These are phyloP conservation scores for Sparassis latifolia DNA, from an alignment of 1,284 basidiomycete genomes.

Conservation along the genomic window DNA sequence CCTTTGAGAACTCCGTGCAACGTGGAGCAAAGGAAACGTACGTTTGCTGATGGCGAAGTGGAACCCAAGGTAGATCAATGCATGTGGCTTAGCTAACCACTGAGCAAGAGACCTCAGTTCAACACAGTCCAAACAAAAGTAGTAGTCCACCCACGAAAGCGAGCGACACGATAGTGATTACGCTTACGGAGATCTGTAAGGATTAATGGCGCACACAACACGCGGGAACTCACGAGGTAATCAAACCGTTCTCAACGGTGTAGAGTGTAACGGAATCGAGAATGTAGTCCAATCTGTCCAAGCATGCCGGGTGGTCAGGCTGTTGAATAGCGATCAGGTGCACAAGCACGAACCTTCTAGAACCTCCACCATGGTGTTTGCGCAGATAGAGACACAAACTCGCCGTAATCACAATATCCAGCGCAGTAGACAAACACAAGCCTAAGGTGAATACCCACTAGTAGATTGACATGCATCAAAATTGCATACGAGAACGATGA, in stretches of 20 bases:
- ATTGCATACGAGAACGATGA: background rate
- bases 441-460: conserved; percentile 18
- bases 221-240: conserved; percentile 14
- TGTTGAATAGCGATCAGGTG: background rate
- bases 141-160: conserved; percentile 13
- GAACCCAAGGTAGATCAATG: conserved; percentile 18
- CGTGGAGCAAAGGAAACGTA: conserved; percentile 8
- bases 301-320: background rate
- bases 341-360: conserved; percentile 5
- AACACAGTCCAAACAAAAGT: conserved; percentile 5
- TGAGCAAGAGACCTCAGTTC: conserved; percentile 1
- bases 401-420: conserved; percentile 15
- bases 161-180: conserved; percentile 14
- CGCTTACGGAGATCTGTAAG: conserved; percentile 1
- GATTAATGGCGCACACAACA: too few species aligned
- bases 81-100: conserved; percentile 17
- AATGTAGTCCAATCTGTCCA: conserved; percentile 14
- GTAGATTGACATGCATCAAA: conserved; percentile 2
- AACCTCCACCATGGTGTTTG: conserved; percentile 8
- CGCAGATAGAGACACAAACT: conserved; percentile 13
- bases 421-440: conserved; percentile 10
- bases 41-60: conserved; percentile 20
- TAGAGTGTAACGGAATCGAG: conserved; percentile 17
- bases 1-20: conserved; percentile 6
- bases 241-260: conserved; percentile 17